phyloP scores from a whole-genome alignment of 2,329 filamentous ascomycete genomes.

The Lizonia empirigonia region DNA sequence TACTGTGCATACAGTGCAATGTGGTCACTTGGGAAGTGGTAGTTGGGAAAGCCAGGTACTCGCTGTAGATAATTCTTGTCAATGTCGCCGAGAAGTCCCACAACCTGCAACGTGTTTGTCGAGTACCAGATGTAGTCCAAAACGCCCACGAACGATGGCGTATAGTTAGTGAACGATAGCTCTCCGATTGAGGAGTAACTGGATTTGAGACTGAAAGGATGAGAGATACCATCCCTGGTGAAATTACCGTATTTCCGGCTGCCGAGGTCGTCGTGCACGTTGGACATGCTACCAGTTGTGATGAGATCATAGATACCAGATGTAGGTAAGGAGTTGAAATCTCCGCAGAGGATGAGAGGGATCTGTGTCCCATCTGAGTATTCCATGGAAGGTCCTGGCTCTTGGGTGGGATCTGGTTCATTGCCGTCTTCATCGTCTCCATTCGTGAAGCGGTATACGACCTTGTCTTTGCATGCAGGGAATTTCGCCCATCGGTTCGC shows the following conservation, averaged over 20 bases:
- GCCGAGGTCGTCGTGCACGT: conserved; percentile 79
- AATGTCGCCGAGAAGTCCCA: conserved; percentile 82
- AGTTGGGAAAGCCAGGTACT: conserved; percentile 90
- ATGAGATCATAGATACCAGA: conserved; percentile 93
- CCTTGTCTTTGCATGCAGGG: conserved; percentile 83
- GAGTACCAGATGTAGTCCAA: conserved; percentile 99
- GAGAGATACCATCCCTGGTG: conserved; percentile 87
- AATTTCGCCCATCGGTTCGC: conserved; percentile 83
- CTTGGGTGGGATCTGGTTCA: conserved; percentile 60
- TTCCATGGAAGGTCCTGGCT: conserved; percentile 80
- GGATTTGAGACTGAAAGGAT: conserved; percentile 92
- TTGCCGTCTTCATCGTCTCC: conserved; percentile 57
- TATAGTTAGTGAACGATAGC: conserved; percentile 94
- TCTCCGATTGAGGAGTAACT: conserved; percentile 86
- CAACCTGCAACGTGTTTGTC: conserved; percentile 83
- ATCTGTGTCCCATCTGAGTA: conserved; percentile 88
- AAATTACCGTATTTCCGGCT: conserved; percentile 90
- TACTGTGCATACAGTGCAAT: conserved; percentile 89
- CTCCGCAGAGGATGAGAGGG: conserved; percentile 87
- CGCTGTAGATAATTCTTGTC: conserved; percentile 83
- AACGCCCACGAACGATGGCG: conserved; percentile 86
- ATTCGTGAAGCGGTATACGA: conserved; percentile 54
- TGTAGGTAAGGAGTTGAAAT: conserved; percentile 89
- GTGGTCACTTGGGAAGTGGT: conserved; percentile 93
- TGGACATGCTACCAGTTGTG: conserved; percentile 75